These are phyloP conservation scores for Candida albicans DNA, from an alignment of 1,139 yeast genomes.

Conservation along the genomic window DNA sequence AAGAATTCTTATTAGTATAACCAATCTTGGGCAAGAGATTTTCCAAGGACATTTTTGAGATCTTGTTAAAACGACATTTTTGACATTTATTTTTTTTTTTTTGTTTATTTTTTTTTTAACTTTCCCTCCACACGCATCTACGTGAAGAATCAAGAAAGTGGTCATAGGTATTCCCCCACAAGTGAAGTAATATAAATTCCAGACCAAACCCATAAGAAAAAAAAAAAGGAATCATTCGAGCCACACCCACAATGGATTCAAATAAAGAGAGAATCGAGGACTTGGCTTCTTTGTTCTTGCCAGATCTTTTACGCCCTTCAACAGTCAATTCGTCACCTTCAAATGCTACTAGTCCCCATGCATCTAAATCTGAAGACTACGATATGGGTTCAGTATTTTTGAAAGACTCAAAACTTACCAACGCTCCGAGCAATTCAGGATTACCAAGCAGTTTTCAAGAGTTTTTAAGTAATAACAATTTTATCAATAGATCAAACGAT, in stretches of 20 bases:
- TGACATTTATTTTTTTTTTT: no score
- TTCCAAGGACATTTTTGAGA: no score
- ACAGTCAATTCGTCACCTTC: constrained; percentile 5
- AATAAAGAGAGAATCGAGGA: constrained; percentile 37
- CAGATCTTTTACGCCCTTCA: constrained; percentile 38
- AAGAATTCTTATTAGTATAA: no score
- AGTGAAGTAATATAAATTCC: neutral
- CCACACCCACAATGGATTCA: constrained; percentile 10
- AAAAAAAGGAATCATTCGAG: neutral
- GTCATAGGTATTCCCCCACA: no score
- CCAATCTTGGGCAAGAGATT: no score
- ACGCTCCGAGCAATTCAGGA: neutral
- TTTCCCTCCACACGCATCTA: no score
- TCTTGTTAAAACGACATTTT: no score
- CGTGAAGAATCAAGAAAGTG: no score
- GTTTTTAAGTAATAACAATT: constrained; percentile 24
- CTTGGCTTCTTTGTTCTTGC: constrained; percentile 43
- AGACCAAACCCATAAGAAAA: neutral
- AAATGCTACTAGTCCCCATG: neutral
- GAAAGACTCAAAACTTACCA: neutral
- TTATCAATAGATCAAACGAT: constrained; percentile 17
- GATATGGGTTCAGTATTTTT: constrained; percentile 2
- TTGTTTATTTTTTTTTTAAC: no score
- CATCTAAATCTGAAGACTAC: neutral
- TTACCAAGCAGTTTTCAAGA: constrained; percentile 21